Base-by-base conservation (phyloP, 805 yeast genomes). In the Starmera amethionina region DNA sequence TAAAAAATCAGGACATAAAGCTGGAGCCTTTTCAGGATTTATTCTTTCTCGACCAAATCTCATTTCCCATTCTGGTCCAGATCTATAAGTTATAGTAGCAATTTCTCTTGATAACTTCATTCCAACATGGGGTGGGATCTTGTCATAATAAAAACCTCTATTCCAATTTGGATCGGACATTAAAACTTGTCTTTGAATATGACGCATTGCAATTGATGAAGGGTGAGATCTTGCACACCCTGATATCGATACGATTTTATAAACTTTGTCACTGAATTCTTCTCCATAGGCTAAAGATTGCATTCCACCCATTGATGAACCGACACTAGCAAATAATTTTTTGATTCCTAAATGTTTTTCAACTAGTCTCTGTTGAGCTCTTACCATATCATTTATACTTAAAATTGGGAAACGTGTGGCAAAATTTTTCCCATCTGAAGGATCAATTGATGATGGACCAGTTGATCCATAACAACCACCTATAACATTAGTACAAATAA, bases 251-350 rank as follows among this genome's bases (percentile, higher is more conserved):
- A 87, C 75, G 3, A 89, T 70, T 40, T 81, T 78, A 6, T 71
- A 73, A 4, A 88, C 96, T 41, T 70, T 73, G 37, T 81, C 79
- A 1, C 94, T 83, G 52, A 83, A 89, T 54, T 83, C 95, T 56
- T 77, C 72, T 1, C 87, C 95, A 59, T 78, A 85, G 0, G 96
- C 95, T 41, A 89, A 68, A 8, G 90, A 79, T 63, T 88, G 96
- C 96, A 89, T 87, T n/a, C 96, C 97, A n/a, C 97, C 97, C 94
- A 89, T 85, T 0, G 95, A 85, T 3, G 95, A 80, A 6, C 97
- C 97, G 8, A 89, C 77, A 2, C 86, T 74, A 2, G 95, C 95
- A 58, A 77, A 75, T 22, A 89, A 62, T 55, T 75, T 81, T 2
- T 51, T 37, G 28, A 82, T 81, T 1, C 79, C 79, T 42, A 88